Percentiles rank a stretch among this genome's conserved stretches.
These are phyloP conservation scores for Fusarium verrucosum DNA, from an alignment of 2,329 filamentous ascomycete genomes.

Conservation along the genomic window DNA sequence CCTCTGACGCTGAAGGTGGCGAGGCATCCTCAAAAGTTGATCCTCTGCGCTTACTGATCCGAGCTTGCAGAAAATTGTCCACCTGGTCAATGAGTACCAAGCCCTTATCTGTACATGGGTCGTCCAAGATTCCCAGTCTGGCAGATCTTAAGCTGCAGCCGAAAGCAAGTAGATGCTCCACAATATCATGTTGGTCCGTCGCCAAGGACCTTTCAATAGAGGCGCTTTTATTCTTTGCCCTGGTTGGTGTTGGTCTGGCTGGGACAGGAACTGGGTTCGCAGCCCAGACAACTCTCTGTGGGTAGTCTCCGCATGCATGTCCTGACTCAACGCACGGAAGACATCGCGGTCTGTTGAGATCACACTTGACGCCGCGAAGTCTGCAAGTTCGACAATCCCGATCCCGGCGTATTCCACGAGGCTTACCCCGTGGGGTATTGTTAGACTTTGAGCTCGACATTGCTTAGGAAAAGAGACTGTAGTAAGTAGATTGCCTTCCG, in stretches of 20 bases:
- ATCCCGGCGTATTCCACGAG: conserved; percentile 44
- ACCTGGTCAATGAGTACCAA: conserved; percentile 41
- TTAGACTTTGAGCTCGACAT: conserved; percentile 12
- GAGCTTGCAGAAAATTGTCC: conserved; percentile 41
- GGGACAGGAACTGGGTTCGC: not conserved
- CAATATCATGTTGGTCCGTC: conserved; percentile 5
- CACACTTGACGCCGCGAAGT: conserved; percentile 41
- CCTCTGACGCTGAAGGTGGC: not conserved
- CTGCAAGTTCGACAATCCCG: conserved; percentile 44
- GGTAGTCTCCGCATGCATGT: conserved; percentile 46
- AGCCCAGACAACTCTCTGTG: conserved; percentile 47
- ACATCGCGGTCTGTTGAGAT: conserved; percentile 44
- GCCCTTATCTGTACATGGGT: conserved; percentile 19
- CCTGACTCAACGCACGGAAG: conserved; percentile 43
- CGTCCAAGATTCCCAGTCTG: not conserved
- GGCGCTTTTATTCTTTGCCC: not conserved
- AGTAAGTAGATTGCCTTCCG: conserved; percentile 17
- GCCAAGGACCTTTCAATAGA: not conserved
- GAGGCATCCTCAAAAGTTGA: not conserved
- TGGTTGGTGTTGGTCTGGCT: not conserved
- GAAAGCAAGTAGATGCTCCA: conserved; percentile 35
- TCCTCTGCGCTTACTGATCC: conserved; percentile 28
- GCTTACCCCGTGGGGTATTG: conserved; percentile 36
- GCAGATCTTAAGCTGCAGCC: conserved; percentile 41
- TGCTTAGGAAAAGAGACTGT: not conserved